Evolutionary conservation across 2,329 filamentous ascomycete genomes (phyloP).

Genomic region (Penicillium sp.): DNA sequence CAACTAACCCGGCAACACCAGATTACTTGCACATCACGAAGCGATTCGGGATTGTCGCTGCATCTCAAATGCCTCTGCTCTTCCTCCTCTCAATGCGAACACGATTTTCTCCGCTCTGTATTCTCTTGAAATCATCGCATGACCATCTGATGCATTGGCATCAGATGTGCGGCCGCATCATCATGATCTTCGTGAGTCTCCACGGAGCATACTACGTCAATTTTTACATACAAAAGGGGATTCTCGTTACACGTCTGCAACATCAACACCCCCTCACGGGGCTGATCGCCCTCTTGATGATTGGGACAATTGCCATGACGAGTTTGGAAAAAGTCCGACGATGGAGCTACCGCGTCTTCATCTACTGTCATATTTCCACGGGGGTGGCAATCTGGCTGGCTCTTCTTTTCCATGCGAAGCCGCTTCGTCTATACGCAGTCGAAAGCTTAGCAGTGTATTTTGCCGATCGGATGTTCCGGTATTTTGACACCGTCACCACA

Average conservation of each 20-base stretch:
- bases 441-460: constrained; percentile 2
- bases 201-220: constrained; percentile 49
- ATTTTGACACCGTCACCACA: background rate
- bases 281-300: background rate
- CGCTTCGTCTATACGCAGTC: constrained; percentile 1
- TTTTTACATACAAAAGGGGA: constrained; percentile 43
- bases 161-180: constrained; percentile 46
- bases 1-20: background rate
- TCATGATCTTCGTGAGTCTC: constrained; percentile 41
- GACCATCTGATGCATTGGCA: constrained; percentile 48
- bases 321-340: constrained; percentile 1
- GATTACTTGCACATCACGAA: constrained; percentile 54
- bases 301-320: background rate
- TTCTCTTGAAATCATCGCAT: constrained; percentile 46
- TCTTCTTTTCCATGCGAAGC: constrained; percentile 4
- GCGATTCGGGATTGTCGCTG: constrained; percentile 49
- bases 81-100: constrained; percentile 43
- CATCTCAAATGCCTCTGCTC: constrained; percentile 50
- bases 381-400: constrained; percentile 1
- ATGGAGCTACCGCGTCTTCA: constrained; percentile 7
- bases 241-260: constrained; percentile 44
- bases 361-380: constrained; percentile 3
- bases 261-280: constrained; percentile 7
- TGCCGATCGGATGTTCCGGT: background rate
- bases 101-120: constrained; percentile 47